Percentiles rank a stretch among this genome's conserved stretches.
Conservation (phyloP, 768 basidiomycete genomes). For the Infundibulicybe gibba region DNA sequence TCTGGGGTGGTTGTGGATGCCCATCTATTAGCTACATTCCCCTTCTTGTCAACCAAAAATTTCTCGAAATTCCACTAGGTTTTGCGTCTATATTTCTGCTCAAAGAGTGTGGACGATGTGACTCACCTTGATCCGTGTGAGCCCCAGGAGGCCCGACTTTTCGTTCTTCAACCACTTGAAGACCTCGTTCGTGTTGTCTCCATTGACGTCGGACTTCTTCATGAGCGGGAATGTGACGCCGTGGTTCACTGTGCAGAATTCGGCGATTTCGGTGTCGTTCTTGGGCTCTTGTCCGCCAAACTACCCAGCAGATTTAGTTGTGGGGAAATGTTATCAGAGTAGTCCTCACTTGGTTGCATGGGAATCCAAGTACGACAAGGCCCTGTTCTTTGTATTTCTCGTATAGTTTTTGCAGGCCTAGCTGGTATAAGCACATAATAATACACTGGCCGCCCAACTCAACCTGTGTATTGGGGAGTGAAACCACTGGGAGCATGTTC, state of each 20-base stretch:
- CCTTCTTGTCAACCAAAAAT: slow-evolving; percentile 78
- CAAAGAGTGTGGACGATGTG: neutral
- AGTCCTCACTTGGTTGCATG: slow-evolving; percentile 72
- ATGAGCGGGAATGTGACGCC: slow-evolving; percentile 89
- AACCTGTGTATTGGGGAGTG: slow-evolving; percentile 76
- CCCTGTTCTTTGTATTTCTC: slow-evolving; percentile 77
- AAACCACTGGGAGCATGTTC: slow-evolving; percentile 54
- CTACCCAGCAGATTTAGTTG: slow-evolving; percentile 26
- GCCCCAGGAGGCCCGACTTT: slow-evolving; percentile 69
- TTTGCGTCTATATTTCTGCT: neutral
- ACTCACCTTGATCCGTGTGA: slow-evolving; percentile 71
- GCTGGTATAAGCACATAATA: neutral
- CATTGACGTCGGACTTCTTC: slow-evolving; percentile 94
- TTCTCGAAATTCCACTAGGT: slow-evolving; percentile 88
- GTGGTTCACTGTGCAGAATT: slow-evolving; percentile 79
- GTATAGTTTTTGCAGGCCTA: slow-evolving; percentile 77
- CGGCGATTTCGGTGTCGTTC: slow-evolving; percentile 67
- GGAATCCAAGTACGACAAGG: slow-evolving; percentile 84
- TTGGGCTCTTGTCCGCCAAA: slow-evolving; percentile 87
- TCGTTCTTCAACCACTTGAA: slow-evolving; percentile 83
- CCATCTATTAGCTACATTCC: slow-evolving; percentile 73
- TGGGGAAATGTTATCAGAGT: neutral
- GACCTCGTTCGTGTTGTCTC: slow-evolving; percentile 77
- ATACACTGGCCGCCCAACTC: neutral
- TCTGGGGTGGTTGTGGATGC: slow-evolving; percentile 71